Conservation (phyloP, 257 asterid genomes). For the Thymus mandschuricus region DNA sequence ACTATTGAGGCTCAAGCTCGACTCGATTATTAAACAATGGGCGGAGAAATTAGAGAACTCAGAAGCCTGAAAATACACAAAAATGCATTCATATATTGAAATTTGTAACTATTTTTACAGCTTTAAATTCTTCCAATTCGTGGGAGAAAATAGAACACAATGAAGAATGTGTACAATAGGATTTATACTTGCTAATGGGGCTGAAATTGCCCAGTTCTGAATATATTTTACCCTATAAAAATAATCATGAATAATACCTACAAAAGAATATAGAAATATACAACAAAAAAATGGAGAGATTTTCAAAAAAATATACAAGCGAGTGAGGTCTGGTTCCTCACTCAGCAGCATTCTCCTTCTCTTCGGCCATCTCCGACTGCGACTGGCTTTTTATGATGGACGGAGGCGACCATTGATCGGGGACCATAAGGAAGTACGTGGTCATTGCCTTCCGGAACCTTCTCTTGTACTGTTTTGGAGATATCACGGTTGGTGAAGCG, state of each 20-base stretch:
- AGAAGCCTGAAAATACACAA: constrained; percentile 31
- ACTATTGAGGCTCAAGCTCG: neutral
- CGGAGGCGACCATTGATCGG: constrained; percentile 94
- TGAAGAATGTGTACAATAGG: constrained; percentile 26
- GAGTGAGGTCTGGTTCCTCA: constrained; percentile 24
- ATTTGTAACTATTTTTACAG: constrained; percentile 23
- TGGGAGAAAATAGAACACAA: constrained; percentile 11
- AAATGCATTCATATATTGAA: constrained; percentile 35
- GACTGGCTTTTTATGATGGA: constrained; percentile 58
- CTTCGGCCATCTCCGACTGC: constrained; percentile 56
- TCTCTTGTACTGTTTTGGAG: constrained; percentile 91
- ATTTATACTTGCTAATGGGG: constrained; percentile 23
- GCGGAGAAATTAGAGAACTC: no score
- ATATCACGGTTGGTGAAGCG: constrained; percentile 80
- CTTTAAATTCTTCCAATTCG: neutral
- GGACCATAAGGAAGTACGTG: constrained; percentile 89
- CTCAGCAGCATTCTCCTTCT: constrained; percentile 48
- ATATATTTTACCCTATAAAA: constrained; percentile 27
- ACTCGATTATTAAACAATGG: neutral
- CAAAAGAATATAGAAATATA: constrained; percentile 53
- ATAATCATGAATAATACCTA: constrained; percentile 38
- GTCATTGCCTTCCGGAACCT: constrained; percentile 98
- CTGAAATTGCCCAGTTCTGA: constrained; percentile 26
- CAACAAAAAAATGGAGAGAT: constrained; percentile 18
- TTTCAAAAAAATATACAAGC: constrained; percentile 38